Conservation (phyloP, 2,329 filamentous ascomycete species). For the Hysterium pulicare region DNA sequence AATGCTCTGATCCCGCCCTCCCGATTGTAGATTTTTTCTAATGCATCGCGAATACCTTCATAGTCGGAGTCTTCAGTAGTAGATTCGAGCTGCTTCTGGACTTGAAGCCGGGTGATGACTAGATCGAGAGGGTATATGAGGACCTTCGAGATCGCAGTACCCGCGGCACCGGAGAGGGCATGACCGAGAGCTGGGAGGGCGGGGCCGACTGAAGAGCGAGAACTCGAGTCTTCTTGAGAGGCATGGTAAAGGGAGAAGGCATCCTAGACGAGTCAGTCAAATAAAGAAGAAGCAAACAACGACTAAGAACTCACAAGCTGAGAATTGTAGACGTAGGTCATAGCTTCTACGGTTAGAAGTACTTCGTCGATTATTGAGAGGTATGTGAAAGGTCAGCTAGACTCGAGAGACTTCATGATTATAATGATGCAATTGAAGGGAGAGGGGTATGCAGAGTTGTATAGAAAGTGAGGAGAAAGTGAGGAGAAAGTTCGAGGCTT, state of each 20-base stretch:
- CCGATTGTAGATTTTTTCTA: slow-evolving; percentile 64
- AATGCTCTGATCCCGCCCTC: slow-evolving; percentile 71
- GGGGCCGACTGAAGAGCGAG: slow-evolving; percentile 35
- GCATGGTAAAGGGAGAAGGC: slow-evolving; percentile 43
- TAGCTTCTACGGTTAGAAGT: too few relatives aligned
- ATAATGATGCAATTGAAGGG: not conserved
- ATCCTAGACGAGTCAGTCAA: slow-evolving; percentile 29
- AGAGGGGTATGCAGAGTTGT: not conserved
- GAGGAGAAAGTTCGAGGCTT: not conserved
- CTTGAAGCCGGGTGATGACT: slow-evolving; percentile 77
- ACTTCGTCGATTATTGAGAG: too few relatives aligned
- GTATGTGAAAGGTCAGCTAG: too few relatives aligned
- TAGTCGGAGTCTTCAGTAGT: slow-evolving; percentile 53
- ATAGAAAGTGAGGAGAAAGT: not conserved
- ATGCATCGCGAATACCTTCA: slow-evolving; percentile 64
- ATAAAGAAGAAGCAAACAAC: not conserved
- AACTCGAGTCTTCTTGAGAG: slow-evolving; percentile 31
- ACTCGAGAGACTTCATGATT: not conserved
- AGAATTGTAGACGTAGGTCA: slow-evolving; percentile 41
- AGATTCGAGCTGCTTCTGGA: slow-evolving; percentile 60
- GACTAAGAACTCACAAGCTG: slow-evolving; percentile 35
- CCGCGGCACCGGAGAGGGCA: slow-evolving; percentile 73
- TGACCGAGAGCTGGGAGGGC: slow-evolving; percentile 73
- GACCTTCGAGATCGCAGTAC: slow-evolving; percentile 75
- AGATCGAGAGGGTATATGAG: slow-evolving; percentile 78